Evolutionary conservation across 2,329 filamentous ascomycete genomes (phyloP).

Genomic region (Aspergillus proliferans): DNA sequence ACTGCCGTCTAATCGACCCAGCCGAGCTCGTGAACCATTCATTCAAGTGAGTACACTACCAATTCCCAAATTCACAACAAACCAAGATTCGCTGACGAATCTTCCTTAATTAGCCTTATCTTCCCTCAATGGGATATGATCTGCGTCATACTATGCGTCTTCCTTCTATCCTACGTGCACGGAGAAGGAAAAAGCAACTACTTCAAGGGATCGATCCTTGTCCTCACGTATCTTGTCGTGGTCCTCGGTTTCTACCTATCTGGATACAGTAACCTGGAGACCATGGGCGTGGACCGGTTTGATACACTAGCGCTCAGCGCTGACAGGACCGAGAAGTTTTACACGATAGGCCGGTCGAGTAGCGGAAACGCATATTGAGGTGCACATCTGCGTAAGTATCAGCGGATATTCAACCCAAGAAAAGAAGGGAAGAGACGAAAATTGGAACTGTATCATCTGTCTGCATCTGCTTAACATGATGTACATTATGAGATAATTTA

Average conservation of each 20-base stretch:
- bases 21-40: constrained; percentile 46
- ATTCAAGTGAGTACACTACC: constrained; percentile 43
- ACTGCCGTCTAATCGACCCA: constrained; percentile 53
- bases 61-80: neutral
- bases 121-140: constrained; percentile 99
- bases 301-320: constrained; percentile 39
- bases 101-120: constrained; percentile 55
- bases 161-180: constrained; percentile 94
- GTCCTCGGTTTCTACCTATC: constrained; percentile 88
- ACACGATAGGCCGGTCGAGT: constrained; percentile 35
- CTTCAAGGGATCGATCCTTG: constrained; percentile 95
- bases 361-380: constrained; percentile 31
- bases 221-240: constrained; percentile 89
- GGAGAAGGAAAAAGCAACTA: constrained; percentile 99
- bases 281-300: constrained; percentile 42
- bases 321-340: constrained; percentile 32
- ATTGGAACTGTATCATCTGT: too few relatives aligned
- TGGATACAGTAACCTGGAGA: constrained; percentile 52
- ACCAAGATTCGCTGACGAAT: constrained; percentile 5
- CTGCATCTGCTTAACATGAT: too few relatives aligned
- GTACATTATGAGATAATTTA: too few relatives aligned
- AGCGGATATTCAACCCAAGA: neutral
- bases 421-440: neutral
- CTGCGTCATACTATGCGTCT: constrained; percentile 90
- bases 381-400: too few relatives aligned